phyloP scores from a whole-genome alignment of 805 yeast genomes.

The Candida dajiaensis region DNA sequence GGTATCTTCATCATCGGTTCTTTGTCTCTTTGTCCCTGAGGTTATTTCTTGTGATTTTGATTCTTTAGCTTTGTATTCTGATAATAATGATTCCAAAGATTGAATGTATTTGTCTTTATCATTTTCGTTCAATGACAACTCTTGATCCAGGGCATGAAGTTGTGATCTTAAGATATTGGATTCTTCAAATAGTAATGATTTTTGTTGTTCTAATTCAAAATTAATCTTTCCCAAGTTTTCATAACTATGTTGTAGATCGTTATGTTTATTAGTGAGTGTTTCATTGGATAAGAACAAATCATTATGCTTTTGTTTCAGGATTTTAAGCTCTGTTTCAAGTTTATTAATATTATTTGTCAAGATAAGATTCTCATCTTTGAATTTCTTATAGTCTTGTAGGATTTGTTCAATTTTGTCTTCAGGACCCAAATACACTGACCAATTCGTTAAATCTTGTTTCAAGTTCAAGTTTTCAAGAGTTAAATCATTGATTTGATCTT shows the following conservation, averaged over 20 bases:
- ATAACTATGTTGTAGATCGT: conserved; percentile 22
- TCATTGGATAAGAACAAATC: conserved; percentile 35
- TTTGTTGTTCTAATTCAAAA: conserved; percentile 45
- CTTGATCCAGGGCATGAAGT: conserved; percentile 42
- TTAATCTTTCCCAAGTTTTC: conserved; percentile 27
- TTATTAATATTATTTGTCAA: conserved; percentile 28
- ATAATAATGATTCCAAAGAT: conserved; percentile 35
- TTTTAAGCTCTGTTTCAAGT: conserved; percentile 23
- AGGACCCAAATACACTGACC: conserved; percentile 36
- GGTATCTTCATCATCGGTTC: conserved; percentile 19
- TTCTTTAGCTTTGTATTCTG: conserved; percentile 49
- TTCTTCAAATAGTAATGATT: conserved; percentile 49
- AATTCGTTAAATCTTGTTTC: conserved; percentile 40
- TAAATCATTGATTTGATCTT: conserved; percentile 39
- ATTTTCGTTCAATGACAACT: conserved; percentile 17
- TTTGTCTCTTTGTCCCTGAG: conserved; percentile 27
- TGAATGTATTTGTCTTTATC: conserved; percentile 18
- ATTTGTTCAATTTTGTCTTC: conserved; percentile 30
- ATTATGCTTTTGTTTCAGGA: conserved; percentile 25
- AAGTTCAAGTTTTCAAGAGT: conserved; percentile 45
- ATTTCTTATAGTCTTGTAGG: conserved; percentile 33
- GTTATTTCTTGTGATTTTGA: conserved; percentile 27
- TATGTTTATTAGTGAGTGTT: conserved; percentile 21
- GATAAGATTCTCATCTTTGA: conserved; percentile 34
- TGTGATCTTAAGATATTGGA: conserved; percentile 51